These are phyloP conservation scores for Cyclanthera cordifolia DNA, from an alignment of 306 rosid species.

Conservation along the genomic window DNA sequence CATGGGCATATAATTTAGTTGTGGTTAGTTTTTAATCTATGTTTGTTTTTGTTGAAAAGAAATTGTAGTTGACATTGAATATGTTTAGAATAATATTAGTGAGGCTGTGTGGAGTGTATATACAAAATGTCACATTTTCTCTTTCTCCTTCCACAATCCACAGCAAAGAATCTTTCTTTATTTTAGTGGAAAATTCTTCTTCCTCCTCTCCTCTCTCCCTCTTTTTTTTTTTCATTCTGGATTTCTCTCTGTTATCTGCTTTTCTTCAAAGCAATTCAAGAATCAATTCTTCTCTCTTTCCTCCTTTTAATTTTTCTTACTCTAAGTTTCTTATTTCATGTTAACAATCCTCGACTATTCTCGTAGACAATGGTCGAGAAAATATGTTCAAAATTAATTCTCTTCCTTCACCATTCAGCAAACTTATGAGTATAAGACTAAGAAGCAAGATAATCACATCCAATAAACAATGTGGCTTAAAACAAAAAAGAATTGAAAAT, in stretches of 20 bases:
- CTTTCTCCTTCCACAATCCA: conserved; percentile 9
- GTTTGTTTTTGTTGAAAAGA: too few species aligned
- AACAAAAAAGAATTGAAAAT: background rate
- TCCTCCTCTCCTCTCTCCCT: background rate
- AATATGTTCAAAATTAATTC: too few species aligned
- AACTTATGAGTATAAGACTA: too few species aligned
- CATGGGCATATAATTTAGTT: too few species aligned
- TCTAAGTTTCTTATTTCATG: too few species aligned
- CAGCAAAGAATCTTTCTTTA: conserved; percentile 5
- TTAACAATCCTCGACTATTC: too few species aligned
- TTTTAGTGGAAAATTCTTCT: background rate
- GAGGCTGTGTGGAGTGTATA: background rate
- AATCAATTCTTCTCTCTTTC: conserved; percentile 3
- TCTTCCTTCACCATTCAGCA: too few species aligned
- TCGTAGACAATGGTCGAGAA: too few species aligned
- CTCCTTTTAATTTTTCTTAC: background rate
- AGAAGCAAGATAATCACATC: background rate
- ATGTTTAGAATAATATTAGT: conserved; percentile 1
- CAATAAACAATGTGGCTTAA: conserved; percentile 1
- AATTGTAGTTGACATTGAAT: background rate
- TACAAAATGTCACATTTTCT: conserved; percentile 8
- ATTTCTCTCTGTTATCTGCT: background rate
- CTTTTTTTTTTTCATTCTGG: background rate
- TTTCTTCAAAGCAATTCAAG: conserved; percentile 14
- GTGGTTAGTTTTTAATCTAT: too few species aligned